phyloP scores from a whole-genome alignment of 805 yeast species.

The Pichia nanzhaoensis region DNA sequence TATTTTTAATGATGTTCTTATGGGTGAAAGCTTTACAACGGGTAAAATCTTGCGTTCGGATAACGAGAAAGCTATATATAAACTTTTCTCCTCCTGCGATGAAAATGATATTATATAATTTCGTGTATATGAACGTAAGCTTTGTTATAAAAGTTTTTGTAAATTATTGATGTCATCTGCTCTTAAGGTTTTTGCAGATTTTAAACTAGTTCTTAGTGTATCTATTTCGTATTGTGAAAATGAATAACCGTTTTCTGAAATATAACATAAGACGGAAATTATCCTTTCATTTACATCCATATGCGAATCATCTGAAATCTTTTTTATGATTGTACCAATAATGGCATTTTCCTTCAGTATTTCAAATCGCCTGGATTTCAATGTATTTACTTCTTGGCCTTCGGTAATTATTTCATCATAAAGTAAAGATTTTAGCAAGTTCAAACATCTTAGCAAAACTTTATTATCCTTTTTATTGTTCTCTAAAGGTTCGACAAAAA shows the following conservation, averaged over 20 bases:
- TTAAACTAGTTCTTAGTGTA: not conserved
- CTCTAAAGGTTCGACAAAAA: constrained; percentile 13
- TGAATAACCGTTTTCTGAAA: constrained; percentile 38
- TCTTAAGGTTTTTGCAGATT: constrained; percentile 32
- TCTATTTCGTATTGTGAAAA: constrained; percentile 36
- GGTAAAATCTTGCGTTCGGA: constrained; percentile 34
- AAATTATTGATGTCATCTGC: constrained; percentile 46
- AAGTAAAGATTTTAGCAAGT: constrained; percentile 38
- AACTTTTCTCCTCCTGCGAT: constrained; percentile 42
- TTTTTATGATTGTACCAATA: constrained; percentile 28
- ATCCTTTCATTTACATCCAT: constrained; percentile 50
- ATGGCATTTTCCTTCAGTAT: constrained; percentile 35
- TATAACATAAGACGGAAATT: constrained; percentile 41
- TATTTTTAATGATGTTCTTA: not conserved
- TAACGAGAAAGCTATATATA: constrained; percentile 41
- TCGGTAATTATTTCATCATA: constrained; percentile 43
- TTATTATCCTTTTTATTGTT: constrained; percentile 10
- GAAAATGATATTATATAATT: constrained; percentile 20
- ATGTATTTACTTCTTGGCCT: not conserved
- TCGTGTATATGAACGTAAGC: too few species aligned
- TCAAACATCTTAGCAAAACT: constrained; percentile 14
- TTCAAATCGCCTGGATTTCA: constrained; percentile 21
- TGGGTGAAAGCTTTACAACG: constrained; percentile 8
- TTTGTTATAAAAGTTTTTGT: constrained; percentile 15
- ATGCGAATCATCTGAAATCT: constrained; percentile 33